Evolutionary conservation across 1,284 basidiomycete genomes (phyloP).

Genomic region (Coniferiporia weirii): DNA sequence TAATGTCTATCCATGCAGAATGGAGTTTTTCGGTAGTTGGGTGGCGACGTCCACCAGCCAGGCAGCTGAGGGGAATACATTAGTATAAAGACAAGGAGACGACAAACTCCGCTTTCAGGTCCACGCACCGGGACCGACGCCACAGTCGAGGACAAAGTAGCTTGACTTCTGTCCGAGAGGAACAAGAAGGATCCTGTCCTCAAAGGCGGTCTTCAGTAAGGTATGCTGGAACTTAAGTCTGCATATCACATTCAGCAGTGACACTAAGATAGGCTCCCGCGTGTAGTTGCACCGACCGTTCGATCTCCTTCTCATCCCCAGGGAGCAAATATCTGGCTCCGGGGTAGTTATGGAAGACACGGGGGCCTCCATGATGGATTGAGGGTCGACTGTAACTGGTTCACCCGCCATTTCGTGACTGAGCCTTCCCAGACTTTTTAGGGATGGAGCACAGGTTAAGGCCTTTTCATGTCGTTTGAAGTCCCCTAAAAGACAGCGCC

Average conservation of each 20-base stretch:
- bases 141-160: slow-evolving; percentile 6
- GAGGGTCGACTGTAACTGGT: no score
- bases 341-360: neutral
- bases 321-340: neutral
- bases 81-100: no score
- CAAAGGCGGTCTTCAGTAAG: neutral
- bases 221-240: neutral
- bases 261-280: neutral
- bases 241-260: neutral
- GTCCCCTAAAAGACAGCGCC: no score
- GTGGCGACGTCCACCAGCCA: neutral
- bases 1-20: slow-evolving; percentile 4
- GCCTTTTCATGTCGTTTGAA: no score
- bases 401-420: no score
- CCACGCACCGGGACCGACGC: neutral
- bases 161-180: neutral
- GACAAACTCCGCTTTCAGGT: neutral
- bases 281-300: neutral
- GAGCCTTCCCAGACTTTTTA: no score
- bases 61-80: neutral
- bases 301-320: neutral
- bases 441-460: no score
- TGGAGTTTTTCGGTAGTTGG: neutral
- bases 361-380: neutral
- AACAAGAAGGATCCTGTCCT: neutral